Conservation (phyloP, 495 filamentous ascomycete species). For the Glutinoglossum americanum region DNA sequence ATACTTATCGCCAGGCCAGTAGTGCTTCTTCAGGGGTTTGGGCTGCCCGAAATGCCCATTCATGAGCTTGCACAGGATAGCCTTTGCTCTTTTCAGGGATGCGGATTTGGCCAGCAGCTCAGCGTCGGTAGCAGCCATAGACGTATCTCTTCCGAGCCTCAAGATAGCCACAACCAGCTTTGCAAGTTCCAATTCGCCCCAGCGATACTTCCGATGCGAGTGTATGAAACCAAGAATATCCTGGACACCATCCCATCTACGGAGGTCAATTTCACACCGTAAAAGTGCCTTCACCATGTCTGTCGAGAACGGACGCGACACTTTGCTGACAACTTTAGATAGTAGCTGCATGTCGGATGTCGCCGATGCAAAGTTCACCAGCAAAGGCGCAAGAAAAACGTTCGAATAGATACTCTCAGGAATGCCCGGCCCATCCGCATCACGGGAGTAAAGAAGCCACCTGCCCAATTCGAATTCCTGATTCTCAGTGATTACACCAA, state of each 20-base stretch:
- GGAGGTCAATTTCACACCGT: not conserved
- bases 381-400: slow-evolving; percentile 27
- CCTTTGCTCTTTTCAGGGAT: not conserved
- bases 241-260: slow-evolving; percentile 7
- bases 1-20: not conserved
- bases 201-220: slow-evolving; percentile 23
- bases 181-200: slow-evolving; percentile 21
- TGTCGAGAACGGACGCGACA: slow-evolving; percentile 8
- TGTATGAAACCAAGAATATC: slow-evolving; percentile 17
- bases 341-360: slow-evolving; percentile 26
- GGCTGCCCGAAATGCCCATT: not conserved
- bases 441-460: slow-evolving; percentile 32
- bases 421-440: slow-evolving; percentile 36
- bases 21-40: not conserved
- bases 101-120: not conserved
- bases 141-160: not conserved
- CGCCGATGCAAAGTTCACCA: slow-evolving; percentile 34
- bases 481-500: slow-evolving; percentile 29
- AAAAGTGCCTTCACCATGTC: not conserved
- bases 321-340: slow-evolving; percentile 19
- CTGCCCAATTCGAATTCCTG: slow-evolving; percentile 27
- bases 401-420: slow-evolving; percentile 23
- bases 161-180: slow-evolving; percentile 18
- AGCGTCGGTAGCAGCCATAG: not conserved
- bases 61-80: slow-evolving; percentile 1